Evolutionary conservation across 2,329 filamentous ascomycete species (phyloP), one percentile per base, ranked within the genome.

Genomic region (Aspergillus tamarii): DNA sequence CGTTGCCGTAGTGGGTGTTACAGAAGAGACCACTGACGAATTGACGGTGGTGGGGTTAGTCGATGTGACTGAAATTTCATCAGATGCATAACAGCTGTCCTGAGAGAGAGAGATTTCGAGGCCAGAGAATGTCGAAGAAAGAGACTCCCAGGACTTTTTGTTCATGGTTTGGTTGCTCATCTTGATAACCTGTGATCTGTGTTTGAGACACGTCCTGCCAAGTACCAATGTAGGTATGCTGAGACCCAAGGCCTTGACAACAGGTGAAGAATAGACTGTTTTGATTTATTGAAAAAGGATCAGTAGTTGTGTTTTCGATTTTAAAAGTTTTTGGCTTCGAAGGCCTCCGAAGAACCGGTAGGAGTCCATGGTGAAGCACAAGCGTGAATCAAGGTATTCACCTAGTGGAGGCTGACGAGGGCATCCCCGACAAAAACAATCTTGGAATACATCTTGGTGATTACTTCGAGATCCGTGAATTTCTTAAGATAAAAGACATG

Each of bases 71-170:
- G 77, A 78, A 28, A 76, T 62, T 61, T 77, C 76, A 62, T 79
- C 77, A 14, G 77, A 79, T 55, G 72, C 75, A 67, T 78, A 79
- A 57, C 75, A 77, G 57, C 76, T 79, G 70, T 79, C 77, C 41
- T 77, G 77, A 34, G 76, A 77, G 30, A 77, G 66, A 16, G 77
- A 78, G 39, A 76, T 69, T 34, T 79, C 76, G n/a, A 78, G 70
- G 28, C 73, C 69, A 28, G 75, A 74, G 34, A 78, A 76, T 19
- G 72, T 68, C 54, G 77, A 77, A 23, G 77, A 77, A 55, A 77
- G 70, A 57, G 76, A 77, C 60, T 78, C 74, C 76, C 76, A 79
- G 36, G 73, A 75, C 63, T 71, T 71, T 64, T 69, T 70, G 65
- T 71, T 70, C 60, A 69, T 64, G 36, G 61, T 66, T 41, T 69